A percentile compares a stretch with the other conserved stretches of the same genome.
Conservation (phyloP, 78 protist genomes). For the Tieghemostelium lacteum region DNA sequence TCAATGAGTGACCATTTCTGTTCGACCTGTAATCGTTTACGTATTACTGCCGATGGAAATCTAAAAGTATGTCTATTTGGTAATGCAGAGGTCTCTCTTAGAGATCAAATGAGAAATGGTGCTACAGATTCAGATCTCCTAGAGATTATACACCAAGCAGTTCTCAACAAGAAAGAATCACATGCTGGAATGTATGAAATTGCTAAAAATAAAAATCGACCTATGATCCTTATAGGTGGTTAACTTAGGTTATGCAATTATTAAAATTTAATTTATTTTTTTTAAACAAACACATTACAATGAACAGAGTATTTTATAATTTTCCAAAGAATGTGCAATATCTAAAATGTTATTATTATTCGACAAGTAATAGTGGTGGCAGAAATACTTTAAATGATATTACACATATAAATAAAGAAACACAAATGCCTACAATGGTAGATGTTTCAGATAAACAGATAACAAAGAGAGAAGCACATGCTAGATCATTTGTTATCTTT, state of each 20-base stretch:
- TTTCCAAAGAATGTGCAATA: not conserved
- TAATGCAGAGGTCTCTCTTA: conserved; percentile 78
- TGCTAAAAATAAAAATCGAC: conserved; percentile 82
- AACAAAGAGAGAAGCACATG: conserved; percentile 69
- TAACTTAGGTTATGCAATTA: conserved; percentile 4
- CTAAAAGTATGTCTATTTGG: conserved; percentile 95
- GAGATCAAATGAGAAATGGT: conserved; percentile 86
- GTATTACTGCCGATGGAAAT: conserved; percentile 94
- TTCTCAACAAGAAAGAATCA: conserved; percentile 69
- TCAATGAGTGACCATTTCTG: conserved; percentile 95
- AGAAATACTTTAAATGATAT: not conserved
- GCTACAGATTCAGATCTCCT: conserved; percentile 73
- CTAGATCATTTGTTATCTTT: conserved; percentile 37
- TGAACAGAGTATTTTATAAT: not conserved
- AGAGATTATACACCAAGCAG: conserved; percentile 62
- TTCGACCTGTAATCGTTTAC: conserved; percentile 91
- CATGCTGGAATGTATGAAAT: conserved; percentile 91
- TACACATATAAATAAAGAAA: conserved; percentile 43
- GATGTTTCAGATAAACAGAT: conserved; percentile 42
- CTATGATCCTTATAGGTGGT: conserved; percentile 94
- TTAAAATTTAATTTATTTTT: no score
- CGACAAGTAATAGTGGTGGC: conserved; percentile 2
- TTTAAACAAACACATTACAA: no score
- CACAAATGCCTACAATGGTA: conserved; percentile 75
- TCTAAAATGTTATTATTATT: not conserved